Evolutionary conservation across 1,139 yeast species (phyloP).

Genomic region (Pichia sp.): DNA sequence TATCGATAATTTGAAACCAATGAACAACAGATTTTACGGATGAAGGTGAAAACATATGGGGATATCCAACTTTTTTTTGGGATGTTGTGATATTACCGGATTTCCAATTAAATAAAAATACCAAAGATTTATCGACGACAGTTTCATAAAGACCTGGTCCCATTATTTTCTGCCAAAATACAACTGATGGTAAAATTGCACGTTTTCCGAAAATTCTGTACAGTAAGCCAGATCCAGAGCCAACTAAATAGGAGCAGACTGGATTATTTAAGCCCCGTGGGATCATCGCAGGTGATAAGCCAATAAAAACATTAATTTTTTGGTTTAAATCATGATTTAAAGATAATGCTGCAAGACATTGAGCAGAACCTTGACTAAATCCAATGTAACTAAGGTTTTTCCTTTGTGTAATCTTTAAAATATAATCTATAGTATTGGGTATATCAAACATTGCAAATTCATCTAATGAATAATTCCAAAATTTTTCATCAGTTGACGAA

Average conservation of each 20-base stretch:
- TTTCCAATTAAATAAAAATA: constrained; percentile 39
- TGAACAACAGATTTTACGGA: constrained; percentile 42
- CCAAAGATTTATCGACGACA: constrained; percentile 36
- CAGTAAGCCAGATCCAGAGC: constrained; percentile 35
- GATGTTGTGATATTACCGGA: constrained; percentile 32
- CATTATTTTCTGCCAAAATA: constrained; percentile 39
- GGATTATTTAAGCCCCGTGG: constrained; percentile 40
- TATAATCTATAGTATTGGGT: constrained; percentile 65
- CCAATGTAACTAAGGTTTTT: constrained; percentile 35
- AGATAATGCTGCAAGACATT: constrained; percentile 39
- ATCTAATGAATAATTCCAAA: constrained; percentile 82
- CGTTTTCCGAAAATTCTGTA: constrained; percentile 38
- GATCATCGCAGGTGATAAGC: constrained; percentile 42
- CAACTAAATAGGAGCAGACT: constrained; percentile 33
- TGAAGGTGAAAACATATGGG: constrained; percentile 43
- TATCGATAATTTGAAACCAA: constrained; percentile 43
- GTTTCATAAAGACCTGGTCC: constrained; percentile 34
- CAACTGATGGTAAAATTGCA: constrained; percentile 41
- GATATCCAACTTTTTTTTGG: constrained; percentile 40
- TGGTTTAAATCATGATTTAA: constrained; percentile 34
- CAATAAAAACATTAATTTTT: constrained; percentile 35
- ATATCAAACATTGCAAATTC: constrained; percentile 80
- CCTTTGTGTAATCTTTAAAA: constrained; percentile 41
- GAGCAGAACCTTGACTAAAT: constrained; percentile 44
- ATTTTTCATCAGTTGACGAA: constrained; percentile 42